Percentiles rank a stretch among this genome's conserved stretches.
Evolutionary conservation across 2,329 filamentous ascomycete genomes (phyloP).

Genomic region (Colletotrichum zoysiae): DNA sequence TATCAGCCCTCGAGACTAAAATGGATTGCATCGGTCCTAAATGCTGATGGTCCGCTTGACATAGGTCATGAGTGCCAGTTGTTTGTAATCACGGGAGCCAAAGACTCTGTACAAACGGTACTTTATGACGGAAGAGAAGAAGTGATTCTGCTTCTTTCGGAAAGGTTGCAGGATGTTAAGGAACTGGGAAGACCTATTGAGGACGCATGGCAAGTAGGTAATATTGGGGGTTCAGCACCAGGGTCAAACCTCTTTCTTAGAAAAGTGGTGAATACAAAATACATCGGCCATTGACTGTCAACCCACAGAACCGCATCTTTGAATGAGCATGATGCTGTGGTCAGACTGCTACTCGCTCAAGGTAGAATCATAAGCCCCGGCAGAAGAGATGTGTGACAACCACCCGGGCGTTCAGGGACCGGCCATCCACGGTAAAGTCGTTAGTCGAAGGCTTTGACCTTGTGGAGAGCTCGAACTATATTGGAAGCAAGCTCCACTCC

Average conservation of each 20-base stretch:
- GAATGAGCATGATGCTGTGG: neutral
- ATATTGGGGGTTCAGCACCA: neutral
- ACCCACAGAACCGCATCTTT: neutral
- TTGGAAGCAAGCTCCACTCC: neutral
- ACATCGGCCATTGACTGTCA: neutral
- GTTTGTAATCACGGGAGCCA: neutral
- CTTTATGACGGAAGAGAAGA: neutral
- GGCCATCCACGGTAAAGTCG: neutral
- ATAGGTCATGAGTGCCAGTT: neutral
- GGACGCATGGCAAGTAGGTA: neutral
- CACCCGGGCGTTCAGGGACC: neutral
- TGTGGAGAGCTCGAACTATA: neutral
- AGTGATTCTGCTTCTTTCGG: neutral
- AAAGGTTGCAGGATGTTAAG: neutral
- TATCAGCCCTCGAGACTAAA: neutral
- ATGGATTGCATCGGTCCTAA: neutral
- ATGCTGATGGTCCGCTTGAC: neutral
- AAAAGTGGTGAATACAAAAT: neutral
- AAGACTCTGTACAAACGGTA: neutral
- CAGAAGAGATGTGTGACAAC: neutral
- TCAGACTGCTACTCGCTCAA: neutral
- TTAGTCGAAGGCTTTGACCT: neutral
- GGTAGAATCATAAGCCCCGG: neutral
- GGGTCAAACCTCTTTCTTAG: neutral
- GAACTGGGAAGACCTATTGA: neutral